Evolutionary conservation across 2,329 filamentous ascomycete genomes (phyloP), one percentile per base, ranked within the genome.

Genomic region (Fusarium sp.): DNA sequence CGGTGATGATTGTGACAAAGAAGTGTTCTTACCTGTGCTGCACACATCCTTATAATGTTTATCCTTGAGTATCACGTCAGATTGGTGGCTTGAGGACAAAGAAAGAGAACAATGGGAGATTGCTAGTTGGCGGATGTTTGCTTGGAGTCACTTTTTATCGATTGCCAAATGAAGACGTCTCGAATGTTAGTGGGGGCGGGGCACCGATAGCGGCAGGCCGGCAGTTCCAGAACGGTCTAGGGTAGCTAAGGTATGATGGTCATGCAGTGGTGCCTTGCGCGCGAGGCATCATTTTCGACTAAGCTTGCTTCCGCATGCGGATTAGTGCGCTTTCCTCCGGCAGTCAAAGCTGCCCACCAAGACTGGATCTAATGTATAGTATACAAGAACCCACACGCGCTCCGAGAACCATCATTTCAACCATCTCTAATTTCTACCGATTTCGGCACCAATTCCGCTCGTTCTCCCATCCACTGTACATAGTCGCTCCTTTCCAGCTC

Each of bases 171-270:
- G 41, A 62, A 33, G 58, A 59, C 60, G 55, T 14, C 55, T 64
- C 55, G 54, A 13, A 23, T 42, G 30, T 60, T 75, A 60, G 73
- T 74, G 73, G 73, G 73, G 73, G 73, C 61, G 73, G 73, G 73
- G 73, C 71, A 60, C 70, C 67, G 70, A 73, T 73, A 71, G 58
- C 70, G 70, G 70, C 60, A 53, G 44, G 20, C 30, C n/a, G 41
- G 40, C n/a, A 33, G 53, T 38, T 32, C 7, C 40, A 33, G 17
- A 35, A 9, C 6, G 14, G 42, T 73, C 7, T 58, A 73, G 70
- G 70, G 70, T 73, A 73, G 45, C 3, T 7, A 30, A 7, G 10
- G 30, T 30, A 40, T 38, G 20, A n/a, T 5, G 23, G 7, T 26
- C 1, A 65, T 40, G 50, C 15, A 33, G 2, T 6, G 50, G 8